Evolutionary conservation across 306 rosid species (phyloP), one percentile per base, ranked within the genome.

Genomic region (Luffa aegyptiaca): DNA sequence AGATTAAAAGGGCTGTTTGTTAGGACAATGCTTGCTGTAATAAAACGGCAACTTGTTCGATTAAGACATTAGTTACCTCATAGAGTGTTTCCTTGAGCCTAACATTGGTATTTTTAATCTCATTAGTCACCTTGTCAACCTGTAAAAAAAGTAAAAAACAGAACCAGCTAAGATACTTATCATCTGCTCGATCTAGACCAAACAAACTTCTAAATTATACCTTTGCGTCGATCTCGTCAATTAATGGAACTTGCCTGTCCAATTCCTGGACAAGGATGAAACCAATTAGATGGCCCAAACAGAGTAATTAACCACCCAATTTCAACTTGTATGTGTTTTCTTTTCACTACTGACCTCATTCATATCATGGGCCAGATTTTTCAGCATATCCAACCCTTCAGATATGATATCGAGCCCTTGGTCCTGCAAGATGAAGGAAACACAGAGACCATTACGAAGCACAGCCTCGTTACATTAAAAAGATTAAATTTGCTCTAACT

Each of bases 321-420:
- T n/a, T n/a, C n/a, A n/a, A n/a, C n/a, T 49, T 53, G 18, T 70
- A 49, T 70, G 78, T 77, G 76, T 51, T 42, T 21, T 10, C 7
- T 4, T 31, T 82, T 68, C 70, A 72, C 21, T 46, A 77, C 90
- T 65, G 72, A 92, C 97, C 97, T 93, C 98, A 82, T 88, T 92
- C 97, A 95, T 95, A 45, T 90, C 98, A 21, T 51, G 88, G 26
- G 97, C 97, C 77, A 95, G 48, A 86, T 89, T 79, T 84, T 92
- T 95, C 83, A 91, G 81, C 7, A 91, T 89, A 74, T 83, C 93
- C 84, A 92, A 78, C 86, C 98, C 98, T 41, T 92, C 96, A n/a
- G 97, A 93, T 88, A 95, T 95, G 85, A 93, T 33, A 79, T 87
- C 97, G 75, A 95, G 93, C 46, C 97, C 99, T 86, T 95, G 83